These are phyloP conservation scores for Candida frijolesensis DNA, from an alignment of 1,139 yeast species.

Conservation along the genomic window DNA sequence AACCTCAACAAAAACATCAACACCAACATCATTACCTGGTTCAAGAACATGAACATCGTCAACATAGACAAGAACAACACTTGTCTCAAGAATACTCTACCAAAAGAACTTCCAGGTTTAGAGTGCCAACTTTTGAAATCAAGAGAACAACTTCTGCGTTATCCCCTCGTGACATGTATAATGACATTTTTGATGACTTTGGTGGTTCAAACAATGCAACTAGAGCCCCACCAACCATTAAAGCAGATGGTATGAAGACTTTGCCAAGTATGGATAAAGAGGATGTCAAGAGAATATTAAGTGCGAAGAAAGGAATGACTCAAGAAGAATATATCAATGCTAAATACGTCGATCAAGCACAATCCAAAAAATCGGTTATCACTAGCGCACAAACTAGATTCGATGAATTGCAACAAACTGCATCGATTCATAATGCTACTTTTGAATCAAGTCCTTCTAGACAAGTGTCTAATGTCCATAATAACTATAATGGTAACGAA, in stretches of 20 bases:
- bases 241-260: conserved; percentile 44
- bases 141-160: conserved; percentile 36
- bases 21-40: not conserved
- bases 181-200: conserved; percentile 47
- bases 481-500: not conserved
- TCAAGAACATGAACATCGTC: not conserved
- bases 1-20: conserved; percentile 1
- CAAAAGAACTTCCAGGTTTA: conserved; percentile 31
- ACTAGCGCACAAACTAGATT: conserved; percentile 28
- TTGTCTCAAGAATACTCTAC: not conserved
- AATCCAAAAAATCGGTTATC: conserved; percentile 34
- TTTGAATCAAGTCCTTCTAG: conserved; percentile 27
- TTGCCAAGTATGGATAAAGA: conserved; percentile 53
- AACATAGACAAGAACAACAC: conserved; percentile 7
- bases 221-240: conserved; percentile 36
- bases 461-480: conserved; percentile 4
- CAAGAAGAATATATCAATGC: conserved; percentile 46
- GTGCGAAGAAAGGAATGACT: conserved; percentile 40
- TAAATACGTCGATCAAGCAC: conserved; percentile 32
- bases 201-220: conserved; percentile 23
- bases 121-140: conserved; percentile 49
- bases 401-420: conserved; percentile 41
- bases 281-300: conserved; percentile 45
- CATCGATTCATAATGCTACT: conserved; percentile 42
- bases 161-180: conserved; percentile 42